Percentiles rank a stretch among this genome's conserved stretches.
Evolutionary conservation across 179 eudicot genomes (phyloP).

Genomic region (Vitellaria paradoxa): DNA sequence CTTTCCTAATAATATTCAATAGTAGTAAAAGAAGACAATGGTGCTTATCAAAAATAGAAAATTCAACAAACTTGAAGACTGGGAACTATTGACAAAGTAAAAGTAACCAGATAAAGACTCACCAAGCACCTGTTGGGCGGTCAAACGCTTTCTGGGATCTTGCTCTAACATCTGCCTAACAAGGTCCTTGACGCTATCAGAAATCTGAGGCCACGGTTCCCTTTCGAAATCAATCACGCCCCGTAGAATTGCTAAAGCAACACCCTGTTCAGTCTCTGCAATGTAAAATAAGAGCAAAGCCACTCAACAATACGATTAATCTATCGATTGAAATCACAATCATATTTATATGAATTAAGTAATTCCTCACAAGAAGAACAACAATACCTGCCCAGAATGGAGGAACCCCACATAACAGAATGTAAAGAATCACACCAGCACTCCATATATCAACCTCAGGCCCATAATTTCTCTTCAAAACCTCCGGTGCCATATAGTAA

Average conservation of each 20-base stretch:
- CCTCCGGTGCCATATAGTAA: conserved; percentile 97
- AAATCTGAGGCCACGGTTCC: conserved; percentile 98
- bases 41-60: not conserved
- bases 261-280: conserved; percentile 95
- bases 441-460: conserved; percentile 98
- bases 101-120: conserved; percentile 19
- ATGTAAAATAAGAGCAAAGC: conserved; percentile 5
- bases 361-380: not conserved
- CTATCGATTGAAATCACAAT: not conserved
- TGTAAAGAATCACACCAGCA: conserved; percentile 93
- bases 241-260: conserved; percentile 82
- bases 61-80: not conserved
- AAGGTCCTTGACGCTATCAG: conserved; percentile 79
- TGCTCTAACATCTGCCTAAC: conserved; percentile 85
- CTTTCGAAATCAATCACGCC: conserved; percentile 85
- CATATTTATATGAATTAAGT: not conserved
- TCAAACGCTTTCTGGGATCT: conserved; percentile 75
- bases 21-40: not conserved
- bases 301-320: not conserved
- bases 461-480: conserved; percentile 84
- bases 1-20: too few relatives aligned
- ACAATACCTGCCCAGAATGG: conserved; percentile 95
- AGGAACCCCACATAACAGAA: conserved; percentile 93
- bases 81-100: not conserved
- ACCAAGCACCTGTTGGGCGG: conserved; percentile 96